These are phyloP conservation scores for Solanum raphanifolium DNA, from an alignment of 257 asterid genomes.

Conservation along the genomic window DNA sequence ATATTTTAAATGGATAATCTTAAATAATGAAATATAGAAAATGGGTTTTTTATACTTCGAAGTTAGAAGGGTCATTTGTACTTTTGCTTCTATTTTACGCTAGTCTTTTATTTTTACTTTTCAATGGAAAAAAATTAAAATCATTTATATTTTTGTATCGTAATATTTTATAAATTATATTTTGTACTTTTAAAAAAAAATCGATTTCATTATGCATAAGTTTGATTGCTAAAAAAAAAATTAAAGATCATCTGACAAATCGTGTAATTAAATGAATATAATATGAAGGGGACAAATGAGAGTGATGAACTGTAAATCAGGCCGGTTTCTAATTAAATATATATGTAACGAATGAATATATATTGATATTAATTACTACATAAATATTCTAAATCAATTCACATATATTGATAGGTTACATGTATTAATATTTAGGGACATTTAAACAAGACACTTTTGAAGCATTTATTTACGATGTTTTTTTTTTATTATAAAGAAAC, in stretches of 20 bases:
- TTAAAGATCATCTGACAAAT: not conserved
- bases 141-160: rapidly evolving
- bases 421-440: not conserved
- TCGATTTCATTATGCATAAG: rapidly evolving
- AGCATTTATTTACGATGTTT: not conserved
- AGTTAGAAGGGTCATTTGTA: not conserved
- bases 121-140: rapidly evolving
- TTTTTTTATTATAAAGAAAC: not conserved
- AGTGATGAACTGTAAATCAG: not conserved
- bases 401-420: not conserved
- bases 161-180: not conserved
- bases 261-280: not conserved
- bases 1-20: not conserved
- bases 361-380: not conserved
- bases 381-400: not conserved
- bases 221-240: no score
- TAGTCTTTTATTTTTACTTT: not conserved
- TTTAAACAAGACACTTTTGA: not conserved
- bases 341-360: not conserved
- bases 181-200: no score
- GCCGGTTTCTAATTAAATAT: not conserved
- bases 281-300: not conserved
- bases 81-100: not conserved
- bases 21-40: not conserved
- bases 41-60: not conserved